Conservation (phyloP, 2,329 filamentous ascomycete species). For the Thyridium curvatum region DNA sequence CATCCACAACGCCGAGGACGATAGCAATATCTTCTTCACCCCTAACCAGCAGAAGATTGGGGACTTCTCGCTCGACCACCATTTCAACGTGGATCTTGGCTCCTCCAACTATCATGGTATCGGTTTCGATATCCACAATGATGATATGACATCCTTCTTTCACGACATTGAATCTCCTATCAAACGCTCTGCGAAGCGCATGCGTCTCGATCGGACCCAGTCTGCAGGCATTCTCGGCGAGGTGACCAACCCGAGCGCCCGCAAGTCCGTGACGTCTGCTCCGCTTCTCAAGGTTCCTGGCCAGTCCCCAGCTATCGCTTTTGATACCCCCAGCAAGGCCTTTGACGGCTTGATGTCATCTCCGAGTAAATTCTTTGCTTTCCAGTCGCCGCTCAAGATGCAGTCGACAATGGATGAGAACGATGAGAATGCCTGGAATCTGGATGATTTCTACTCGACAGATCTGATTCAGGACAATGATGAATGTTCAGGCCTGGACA, state of each 20-base stretch:
- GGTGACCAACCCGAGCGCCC: constrained; percentile 46
- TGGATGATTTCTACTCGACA: constrained; percentile 46
- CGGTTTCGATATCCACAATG: constrained; percentile 50
- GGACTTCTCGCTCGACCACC: too few species aligned
- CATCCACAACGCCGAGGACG: constrained; percentile 22
- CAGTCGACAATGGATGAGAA: constrained; percentile 26
- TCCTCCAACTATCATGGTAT: constrained; percentile 29
- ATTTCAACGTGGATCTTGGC: not conserved
- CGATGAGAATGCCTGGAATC: constrained; percentile 31
- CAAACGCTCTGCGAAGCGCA: constrained; percentile 55
- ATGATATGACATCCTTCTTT: constrained; percentile 32
- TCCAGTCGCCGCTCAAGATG: constrained; percentile 30
- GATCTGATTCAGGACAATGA: constrained; percentile 54
- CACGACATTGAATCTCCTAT: constrained; percentile 54
- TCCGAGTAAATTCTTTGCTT: constrained; percentile 42
- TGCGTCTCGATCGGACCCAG: constrained; percentile 56
- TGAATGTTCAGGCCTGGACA: constrained; percentile 58
- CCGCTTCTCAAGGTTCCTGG: constrained; percentile 43
- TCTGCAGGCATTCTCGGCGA: constrained; percentile 58
- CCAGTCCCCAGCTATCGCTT: constrained; percentile 27
- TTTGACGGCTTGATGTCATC: constrained; percentile 51
- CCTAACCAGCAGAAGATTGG: too few species aligned
- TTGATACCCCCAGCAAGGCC: constrained; percentile 53
- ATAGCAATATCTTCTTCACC: constrained; percentile 14
- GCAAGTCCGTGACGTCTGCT: constrained; percentile 43